Base-by-base conservation (phyloP, 768 basidiomycete species). In the Agaricus subrufescens region DNA sequence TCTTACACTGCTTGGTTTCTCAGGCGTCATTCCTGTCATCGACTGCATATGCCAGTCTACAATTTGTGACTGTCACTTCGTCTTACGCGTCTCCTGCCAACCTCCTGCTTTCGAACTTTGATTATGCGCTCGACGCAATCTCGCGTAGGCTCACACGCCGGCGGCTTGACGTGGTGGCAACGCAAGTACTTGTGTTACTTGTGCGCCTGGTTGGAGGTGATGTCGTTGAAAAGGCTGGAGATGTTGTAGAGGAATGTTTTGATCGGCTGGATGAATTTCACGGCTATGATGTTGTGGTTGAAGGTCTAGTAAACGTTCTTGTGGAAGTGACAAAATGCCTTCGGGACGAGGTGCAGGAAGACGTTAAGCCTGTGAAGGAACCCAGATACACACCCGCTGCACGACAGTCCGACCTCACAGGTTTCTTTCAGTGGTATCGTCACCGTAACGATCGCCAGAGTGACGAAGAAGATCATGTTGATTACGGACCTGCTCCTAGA, bases 161-260 rank as follows among this genome's bases (percentile, higher is more conserved):
- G 58, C 87, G 89, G 79, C 78, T 98, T 9, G 93, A 96, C 59
- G 78, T 91, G 1, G 85, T 90, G 34, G 96, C 96, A 0, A 90
- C 95, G 8, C 87, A 91, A 60, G 94, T 98, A 5, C 76, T 99
- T 23, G 81, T 84, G 12, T 73, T 94, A 27, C 84, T 98, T 66
- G 82, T 98, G 55, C 85, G 89, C 8, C 77, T 98, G 11, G 91
- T 96, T 6, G 96, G 97, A 0, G 77, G 77, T 29, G 88, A 90
- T 53, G 85, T 98, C 31, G 91, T 98, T 0, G 85, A 90, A 46
- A 85, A 86, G 62, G 94, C 97, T 7, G 86, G 88, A 12, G 97
- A 98, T 67, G 86, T 98, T 9, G 94, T 98, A 9, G 96, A 97
- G 69, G 95, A 97, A 68, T 95, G 96, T 58, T 98, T 98, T 62